Percentiles rank a stretch among this genome's conserved stretches.
Evolutionary conservation across 2,329 filamentous ascomycete genomes (phyloP).

Genomic region (Aureobasidium sp.): DNA sequence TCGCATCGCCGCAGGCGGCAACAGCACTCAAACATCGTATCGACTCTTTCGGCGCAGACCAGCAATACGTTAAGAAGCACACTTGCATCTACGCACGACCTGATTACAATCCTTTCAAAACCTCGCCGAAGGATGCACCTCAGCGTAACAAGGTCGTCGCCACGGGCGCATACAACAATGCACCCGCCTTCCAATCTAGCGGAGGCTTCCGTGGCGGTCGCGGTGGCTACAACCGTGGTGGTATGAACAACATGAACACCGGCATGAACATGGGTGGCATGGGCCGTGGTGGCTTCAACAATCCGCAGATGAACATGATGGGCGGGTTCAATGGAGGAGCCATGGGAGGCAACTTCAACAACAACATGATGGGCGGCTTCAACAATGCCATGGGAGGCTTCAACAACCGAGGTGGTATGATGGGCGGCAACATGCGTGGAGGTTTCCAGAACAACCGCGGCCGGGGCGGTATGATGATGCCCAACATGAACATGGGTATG

Average conservation of each 20-base stretch:
- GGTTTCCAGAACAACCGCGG: slow-evolving; percentile 14
- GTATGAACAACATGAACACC: slow-evolving; percentile 17
- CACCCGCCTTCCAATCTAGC: slow-evolving; percentile 40
- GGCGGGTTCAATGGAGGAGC: slow-evolving; percentile 21
- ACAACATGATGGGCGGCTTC: slow-evolving; percentile 34
- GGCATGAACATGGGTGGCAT: slow-evolving; percentile 17
- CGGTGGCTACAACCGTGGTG: slow-evolving; percentile 24
- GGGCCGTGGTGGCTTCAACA: slow-evolving; percentile 17
- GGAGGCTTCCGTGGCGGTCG: slow-evolving; percentile 33
- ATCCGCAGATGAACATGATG: slow-evolving; percentile 16
- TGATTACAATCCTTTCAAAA: slow-evolving; percentile 78
- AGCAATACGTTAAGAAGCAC: slow-evolving; percentile 57
- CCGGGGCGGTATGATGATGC: slow-evolving; percentile 15
- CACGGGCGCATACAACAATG: slow-evolving; percentile 45
- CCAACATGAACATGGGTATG: slow-evolving; percentile 21
- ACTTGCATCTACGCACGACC: slow-evolving; percentile 68
- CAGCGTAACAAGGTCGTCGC: slow-evolving; percentile 45
- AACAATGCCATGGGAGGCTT: slow-evolving; percentile 43
- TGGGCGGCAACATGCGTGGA: slow-evolving; percentile 42
- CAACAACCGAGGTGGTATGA: slow-evolving; percentile 47
- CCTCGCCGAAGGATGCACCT: slow-evolving; percentile 79
- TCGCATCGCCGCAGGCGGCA: slow-evolving; percentile 73
- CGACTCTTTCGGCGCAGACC: slow-evolving; percentile 53
- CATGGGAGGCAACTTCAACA: slow-evolving; percentile 33
- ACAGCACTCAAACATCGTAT: slow-evolving; percentile 78